A percentile compares a stretch with the other conserved stretches of the same genome.
Conservation (phyloP, 2,329 filamentous ascomycete species). For the Chrysosporium keratinophilum region DNA sequence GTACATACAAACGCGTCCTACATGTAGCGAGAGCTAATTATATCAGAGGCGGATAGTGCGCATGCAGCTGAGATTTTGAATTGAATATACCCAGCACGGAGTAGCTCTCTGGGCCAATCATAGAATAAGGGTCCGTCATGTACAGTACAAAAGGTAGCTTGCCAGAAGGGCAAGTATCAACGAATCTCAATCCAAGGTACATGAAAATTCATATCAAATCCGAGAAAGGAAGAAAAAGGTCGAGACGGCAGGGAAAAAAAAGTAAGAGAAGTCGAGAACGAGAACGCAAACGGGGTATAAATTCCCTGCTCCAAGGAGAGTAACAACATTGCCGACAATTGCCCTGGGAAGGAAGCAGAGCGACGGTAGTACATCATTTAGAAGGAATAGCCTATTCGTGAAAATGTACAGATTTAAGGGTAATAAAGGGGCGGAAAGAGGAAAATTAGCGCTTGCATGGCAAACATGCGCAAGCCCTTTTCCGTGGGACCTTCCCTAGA, state of each 20-base stretch:
- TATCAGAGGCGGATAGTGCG: too few species aligned
- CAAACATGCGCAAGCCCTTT: neutral
- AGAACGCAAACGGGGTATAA: conserved; percentile 9
- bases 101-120: neutral
- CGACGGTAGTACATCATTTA: neutral
- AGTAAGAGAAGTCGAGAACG: neutral
- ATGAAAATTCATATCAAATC: neutral
- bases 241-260: neutral
- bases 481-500: neutral
- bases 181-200: neutral
- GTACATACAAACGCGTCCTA: neutral
- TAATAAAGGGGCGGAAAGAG: neutral
- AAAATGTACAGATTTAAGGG: neutral
- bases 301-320: neutral
- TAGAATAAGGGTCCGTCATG: neutral
- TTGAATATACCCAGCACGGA: neutral
- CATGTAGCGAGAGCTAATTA: neutral
- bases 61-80: neutral
- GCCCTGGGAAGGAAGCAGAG: neutral
- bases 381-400: neutral
- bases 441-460: neutral
- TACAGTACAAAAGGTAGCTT: neutral
- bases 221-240: neutral
- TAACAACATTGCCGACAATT: neutral
- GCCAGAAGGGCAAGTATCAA: neutral